Conservation (phyloP, 305 asterid genomes). For the Fraxinus baroniana region DNA sequence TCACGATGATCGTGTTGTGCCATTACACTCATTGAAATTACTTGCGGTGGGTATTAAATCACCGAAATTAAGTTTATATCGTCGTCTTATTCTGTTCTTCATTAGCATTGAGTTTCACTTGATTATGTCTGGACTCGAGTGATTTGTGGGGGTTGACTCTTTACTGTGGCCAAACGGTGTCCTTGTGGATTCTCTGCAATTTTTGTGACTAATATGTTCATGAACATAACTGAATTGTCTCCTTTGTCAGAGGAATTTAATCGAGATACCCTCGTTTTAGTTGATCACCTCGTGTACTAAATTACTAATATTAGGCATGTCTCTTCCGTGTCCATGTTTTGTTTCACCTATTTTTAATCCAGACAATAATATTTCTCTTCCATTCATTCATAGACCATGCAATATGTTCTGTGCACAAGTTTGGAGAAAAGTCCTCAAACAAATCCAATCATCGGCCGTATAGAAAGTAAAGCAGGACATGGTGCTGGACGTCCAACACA, state of each 20-base stretch:
- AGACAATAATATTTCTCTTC: background rate
- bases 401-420: conserved; percentile 41
- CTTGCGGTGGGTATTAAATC: conserved; percentile 51
- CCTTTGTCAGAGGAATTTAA: background rate
- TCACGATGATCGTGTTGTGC: conserved; percentile 90
- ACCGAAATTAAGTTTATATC: background rate
- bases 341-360: background rate
- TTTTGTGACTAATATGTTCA: background rate
- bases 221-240: background rate
- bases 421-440: conserved; percentile 41
- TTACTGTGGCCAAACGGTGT: background rate
- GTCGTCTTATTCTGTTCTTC: background rate
- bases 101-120: background rate
- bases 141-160: background rate
- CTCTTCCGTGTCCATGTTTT: background rate
- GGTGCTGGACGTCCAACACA: conserved; percentile 81
- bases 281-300: background rate
- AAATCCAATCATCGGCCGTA: conserved; percentile 52
- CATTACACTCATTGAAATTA: conserved; percentile 73
- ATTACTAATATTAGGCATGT: background rate
- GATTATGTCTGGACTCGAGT: background rate
- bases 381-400: conserved; percentile 40
- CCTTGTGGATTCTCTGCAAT: background rate
- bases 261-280: background rate
- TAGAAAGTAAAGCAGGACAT: conserved; percentile 86